Evolutionary conservation across 2,329 filamentous ascomycete genomes (phyloP), one percentile per base, ranked within the genome.

Genomic region (Pseudopyricularia javanii): DNA sequence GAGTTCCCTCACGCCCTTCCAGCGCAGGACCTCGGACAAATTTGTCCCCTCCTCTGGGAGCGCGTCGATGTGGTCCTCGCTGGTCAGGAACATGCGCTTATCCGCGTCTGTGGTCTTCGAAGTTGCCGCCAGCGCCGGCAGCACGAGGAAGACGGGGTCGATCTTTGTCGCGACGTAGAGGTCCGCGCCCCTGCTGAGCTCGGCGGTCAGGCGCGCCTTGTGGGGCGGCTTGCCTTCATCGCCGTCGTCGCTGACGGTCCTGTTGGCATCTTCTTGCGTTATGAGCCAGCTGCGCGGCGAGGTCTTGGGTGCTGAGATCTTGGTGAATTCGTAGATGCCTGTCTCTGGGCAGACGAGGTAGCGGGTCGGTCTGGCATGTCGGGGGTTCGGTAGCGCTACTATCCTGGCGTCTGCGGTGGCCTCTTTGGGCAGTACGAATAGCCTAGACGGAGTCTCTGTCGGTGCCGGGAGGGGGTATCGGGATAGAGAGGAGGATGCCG

Each of bases 101-200:
- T 69, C 63, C 2, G 71, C 66, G 49, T 75, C 70, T 12, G 69
- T 59, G 1, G 67, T 52, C 40, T 47, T 47, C 51, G 66, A 65
- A 33, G 68, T 60, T 37, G 79, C 66, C 1, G 72, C 69, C 2
- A 97, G 74, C 4, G 83, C 78, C 0, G 91, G 86, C 1, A 97
- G 72, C 3, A 95, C 64, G 50, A 97, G 73, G 69, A 97, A 97
- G 3, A 96, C 63, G 5, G 88, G 78, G 65, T 98, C 93, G 53
- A 95, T 74, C 2, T 82, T 79, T 1, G 93, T 95, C 8, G 91
- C 88, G 55, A 97, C 69, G 61, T 86, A 85, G n/a, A 97, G 70
- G 55, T 90, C 82, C 33, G 88, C 82, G 45, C 75, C 76, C 60
- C 83, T 82, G 33, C 82, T 76, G 24, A 88, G 59, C 35, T 70